Conservation (phyloP, 1,284 basidiomycete species). For the Ceratobasidium sp. region DNA sequence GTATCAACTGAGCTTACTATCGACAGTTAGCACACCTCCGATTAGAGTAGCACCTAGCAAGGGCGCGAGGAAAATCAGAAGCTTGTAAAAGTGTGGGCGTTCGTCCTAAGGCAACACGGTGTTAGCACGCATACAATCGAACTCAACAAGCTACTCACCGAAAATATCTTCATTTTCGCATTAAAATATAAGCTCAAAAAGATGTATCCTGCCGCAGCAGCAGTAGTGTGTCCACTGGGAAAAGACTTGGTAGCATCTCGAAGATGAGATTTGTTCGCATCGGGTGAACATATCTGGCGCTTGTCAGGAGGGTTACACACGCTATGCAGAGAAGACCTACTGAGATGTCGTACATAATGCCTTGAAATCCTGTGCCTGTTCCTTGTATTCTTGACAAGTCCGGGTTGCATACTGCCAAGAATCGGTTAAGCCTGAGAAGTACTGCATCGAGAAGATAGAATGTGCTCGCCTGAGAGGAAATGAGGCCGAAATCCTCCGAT, state of each 20-base stretch:
- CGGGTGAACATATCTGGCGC: conserved; percentile 28
- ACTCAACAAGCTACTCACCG: not conserved
- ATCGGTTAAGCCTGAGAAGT: not conserved
- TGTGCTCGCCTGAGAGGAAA: conserved; percentile 24
- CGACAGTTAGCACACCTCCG: conserved; percentile 36
- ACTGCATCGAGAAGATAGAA: not conserved
- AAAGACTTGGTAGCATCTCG: conserved; percentile 38
- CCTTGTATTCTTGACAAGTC: conserved; percentile 22
- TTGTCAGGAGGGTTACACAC: not conserved
- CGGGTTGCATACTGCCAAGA: conserved; percentile 37
- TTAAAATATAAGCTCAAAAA: conserved; percentile 39
- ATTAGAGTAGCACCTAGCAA: conserved; percentile 29
- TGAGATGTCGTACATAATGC: conserved; percentile 38
- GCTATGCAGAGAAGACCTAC: not conserved
- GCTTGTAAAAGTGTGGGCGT: conserved; percentile 37
- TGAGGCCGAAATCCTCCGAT: conserved; percentile 36
- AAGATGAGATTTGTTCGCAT: conserved; percentile 26
- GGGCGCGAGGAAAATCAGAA: conserved; percentile 34
- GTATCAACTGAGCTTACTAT: conserved; percentile 6
- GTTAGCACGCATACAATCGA: not conserved
- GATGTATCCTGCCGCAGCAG: conserved; percentile 34
- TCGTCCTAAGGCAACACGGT: not conserved
- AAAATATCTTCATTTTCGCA: conserved; percentile 39
- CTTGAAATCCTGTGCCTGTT: conserved; percentile 22
- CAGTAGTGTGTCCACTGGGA: conserved; percentile 38